Conservation (phyloP, 73 alveolate genomes). For the Halteria grandinella region DNA sequence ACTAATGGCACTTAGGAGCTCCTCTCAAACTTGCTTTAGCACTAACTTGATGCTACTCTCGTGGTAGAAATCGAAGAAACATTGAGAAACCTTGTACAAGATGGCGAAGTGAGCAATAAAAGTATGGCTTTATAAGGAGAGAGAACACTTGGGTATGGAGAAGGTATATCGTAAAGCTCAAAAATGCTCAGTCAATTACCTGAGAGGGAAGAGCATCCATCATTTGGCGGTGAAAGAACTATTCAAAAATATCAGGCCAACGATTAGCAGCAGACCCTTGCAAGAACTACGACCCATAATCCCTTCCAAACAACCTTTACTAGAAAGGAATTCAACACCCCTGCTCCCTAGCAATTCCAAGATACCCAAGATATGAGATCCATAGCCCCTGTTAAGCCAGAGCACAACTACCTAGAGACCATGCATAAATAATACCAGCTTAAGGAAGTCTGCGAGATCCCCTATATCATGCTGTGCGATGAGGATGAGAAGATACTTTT, state of each 20-base stretch:
- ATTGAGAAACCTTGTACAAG: constrained; percentile 1
- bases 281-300: too few species aligned
- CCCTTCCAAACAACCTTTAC: too few species aligned
- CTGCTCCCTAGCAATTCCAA: too few species aligned
- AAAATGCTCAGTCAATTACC: constrained; percentile 13
- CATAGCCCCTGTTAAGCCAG: not conserved
- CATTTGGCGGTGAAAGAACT: not conserved
- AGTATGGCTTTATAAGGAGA: too few species aligned
- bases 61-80: constrained; percentile 12
- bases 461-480: constrained; percentile 37
- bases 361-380: too few species aligned
- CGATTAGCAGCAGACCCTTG: too few species aligned
- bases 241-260: too few species aligned
- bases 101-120: not conserved
- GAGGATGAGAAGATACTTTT: constrained; percentile 52
- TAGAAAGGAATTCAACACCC: too few species aligned
- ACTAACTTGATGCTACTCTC: not conserved
- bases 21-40: not conserved
- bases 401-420: constrained; percentile 19
- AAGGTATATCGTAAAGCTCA: not conserved
- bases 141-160: not conserved
- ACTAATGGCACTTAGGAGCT: constrained; percentile 1
- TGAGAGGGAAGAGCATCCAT: constrained; percentile 46
- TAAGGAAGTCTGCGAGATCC: constrained; percentile 54
- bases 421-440: constrained; percentile 8